Evolutionary conservation across 2,329 filamentous ascomycete species (phyloP).

Genomic region (Rhinocladiella similis): DNA sequence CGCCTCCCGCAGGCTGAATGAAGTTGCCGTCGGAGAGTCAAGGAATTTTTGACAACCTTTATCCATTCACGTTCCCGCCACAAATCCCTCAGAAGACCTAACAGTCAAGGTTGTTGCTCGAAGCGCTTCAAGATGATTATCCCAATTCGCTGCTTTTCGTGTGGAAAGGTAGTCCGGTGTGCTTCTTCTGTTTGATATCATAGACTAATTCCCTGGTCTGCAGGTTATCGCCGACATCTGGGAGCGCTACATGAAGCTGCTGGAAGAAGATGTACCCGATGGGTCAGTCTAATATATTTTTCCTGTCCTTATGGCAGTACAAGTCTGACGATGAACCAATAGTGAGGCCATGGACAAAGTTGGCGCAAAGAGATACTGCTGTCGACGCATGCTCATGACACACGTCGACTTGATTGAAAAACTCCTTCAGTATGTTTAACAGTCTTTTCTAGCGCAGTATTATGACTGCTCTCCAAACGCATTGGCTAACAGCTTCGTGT

Average conservation of each 20-base stretch:
- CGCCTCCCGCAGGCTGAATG: constrained; percentile 1
- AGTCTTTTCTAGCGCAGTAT: no score
- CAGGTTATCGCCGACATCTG: constrained; percentile 96
- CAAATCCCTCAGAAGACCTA: background rate
- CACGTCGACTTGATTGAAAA: constrained; percentile 99
- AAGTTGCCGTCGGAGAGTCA: no score
- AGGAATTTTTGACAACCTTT: background rate
- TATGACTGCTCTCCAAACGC: background rate
- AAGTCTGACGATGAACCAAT: background rate
- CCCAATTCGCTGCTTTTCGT: constrained; percentile 96
- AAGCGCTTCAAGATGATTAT: constrained; percentile 80
- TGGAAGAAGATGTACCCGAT: constrained; percentile 74
- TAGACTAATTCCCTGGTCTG: constrained; percentile 34
- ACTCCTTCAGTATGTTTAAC: constrained; percentile 74
- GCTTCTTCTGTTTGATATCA: background rate
- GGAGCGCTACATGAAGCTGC: constrained; percentile 89
- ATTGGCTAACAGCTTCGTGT: constrained; percentile 2
- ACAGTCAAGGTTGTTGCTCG: background rate
- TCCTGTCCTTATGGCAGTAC: background rate
- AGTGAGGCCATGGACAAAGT: constrained; percentile 97
- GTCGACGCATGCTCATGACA: constrained; percentile 98
- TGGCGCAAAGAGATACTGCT: constrained; percentile 94
- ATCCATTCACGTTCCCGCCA: background rate
- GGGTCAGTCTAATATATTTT: constrained; percentile 57
- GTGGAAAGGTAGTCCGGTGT: constrained; percentile 75